These are phyloP conservation scores for Tolypocladium ovalisporum DNA, from an alignment of 2,329 filamentous ascomycete species.

Conservation along the genomic window DNA sequence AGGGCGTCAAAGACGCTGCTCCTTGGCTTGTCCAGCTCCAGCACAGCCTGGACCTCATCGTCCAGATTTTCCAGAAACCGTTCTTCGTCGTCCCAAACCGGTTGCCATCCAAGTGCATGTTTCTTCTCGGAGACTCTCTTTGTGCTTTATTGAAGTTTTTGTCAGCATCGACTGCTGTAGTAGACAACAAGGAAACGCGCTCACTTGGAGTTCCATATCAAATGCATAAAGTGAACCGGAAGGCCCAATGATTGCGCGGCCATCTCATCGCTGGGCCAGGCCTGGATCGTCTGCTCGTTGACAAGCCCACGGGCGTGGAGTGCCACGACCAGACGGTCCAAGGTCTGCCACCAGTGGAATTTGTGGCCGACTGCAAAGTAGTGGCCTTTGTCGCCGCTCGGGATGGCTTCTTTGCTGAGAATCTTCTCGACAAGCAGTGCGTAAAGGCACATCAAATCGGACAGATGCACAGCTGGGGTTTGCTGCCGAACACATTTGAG, in stretches of 20 bases:
- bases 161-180: neutral
- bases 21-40: neutral
- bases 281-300: neutral
- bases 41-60: neutral
- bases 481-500: neutral
- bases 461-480: neutral
- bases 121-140: neutral
- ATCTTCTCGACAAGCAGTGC: neutral
- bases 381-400: neutral
- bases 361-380: neutral
- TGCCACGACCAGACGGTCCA: neutral
- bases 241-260: neutral
- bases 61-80: neutral
- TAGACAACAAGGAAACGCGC: neutral
- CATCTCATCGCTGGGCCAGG: neutral
- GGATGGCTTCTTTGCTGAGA: neutral
- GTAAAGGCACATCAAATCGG: neutral
- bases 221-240: neutral
- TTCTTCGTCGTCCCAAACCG: neutral
- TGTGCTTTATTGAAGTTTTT: neutral
- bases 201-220: neutral
- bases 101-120: neutral
- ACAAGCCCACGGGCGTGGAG: neutral
- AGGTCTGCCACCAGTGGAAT: neutral
- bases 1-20: neutral